Conservation (phyloP, 2,329 filamentous ascomycete genomes). For the Claviceps sp. region DNA sequence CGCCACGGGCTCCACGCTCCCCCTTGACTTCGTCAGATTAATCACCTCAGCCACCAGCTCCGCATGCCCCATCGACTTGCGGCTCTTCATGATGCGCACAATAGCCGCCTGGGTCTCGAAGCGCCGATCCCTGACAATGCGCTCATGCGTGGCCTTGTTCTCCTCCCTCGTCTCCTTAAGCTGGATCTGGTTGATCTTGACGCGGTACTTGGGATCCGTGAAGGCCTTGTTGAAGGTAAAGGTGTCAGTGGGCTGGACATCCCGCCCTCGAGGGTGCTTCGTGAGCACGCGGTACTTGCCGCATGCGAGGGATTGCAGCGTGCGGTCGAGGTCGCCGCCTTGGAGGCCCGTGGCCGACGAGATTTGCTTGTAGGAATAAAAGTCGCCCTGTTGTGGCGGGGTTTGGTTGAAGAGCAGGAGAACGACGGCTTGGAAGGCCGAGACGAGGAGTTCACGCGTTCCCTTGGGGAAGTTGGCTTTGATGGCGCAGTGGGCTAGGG, state of each 20-base stretch:
- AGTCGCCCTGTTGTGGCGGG: conserved; percentile 41
- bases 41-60: conserved; percentile 88
- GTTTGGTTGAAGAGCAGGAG: conserved; percentile 79
- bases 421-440: conserved; percentile 83
- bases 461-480: conserved; percentile 69
- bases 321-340: conserved; percentile 70
- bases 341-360: conserved; percentile 59
- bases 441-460: conserved; percentile 78
- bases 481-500: conserved; percentile 80
- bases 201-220: conserved; percentile 65
- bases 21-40: conserved; percentile 72
- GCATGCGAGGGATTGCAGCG: conserved; percentile 88
- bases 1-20: conserved; percentile 69
- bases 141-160: conserved; percentile 85
- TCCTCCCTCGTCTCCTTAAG: conserved; percentile 91
- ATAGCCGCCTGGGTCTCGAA: conserved; percentile 97
- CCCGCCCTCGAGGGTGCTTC: conserved; percentile 75
- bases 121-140: conserved; percentile 76
- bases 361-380: conserved; percentile 64
- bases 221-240: conserved; percentile 75
- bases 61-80: conserved; percentile 48
- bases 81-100: conserved; percentile 33
- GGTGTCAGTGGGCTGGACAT: conserved; percentile 65
- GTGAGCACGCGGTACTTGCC: conserved; percentile 71
- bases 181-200: conserved; percentile 99